phyloP scores from a whole-genome alignment of 768 basidiomycete species.

The Baorangia bicolor region DNA sequence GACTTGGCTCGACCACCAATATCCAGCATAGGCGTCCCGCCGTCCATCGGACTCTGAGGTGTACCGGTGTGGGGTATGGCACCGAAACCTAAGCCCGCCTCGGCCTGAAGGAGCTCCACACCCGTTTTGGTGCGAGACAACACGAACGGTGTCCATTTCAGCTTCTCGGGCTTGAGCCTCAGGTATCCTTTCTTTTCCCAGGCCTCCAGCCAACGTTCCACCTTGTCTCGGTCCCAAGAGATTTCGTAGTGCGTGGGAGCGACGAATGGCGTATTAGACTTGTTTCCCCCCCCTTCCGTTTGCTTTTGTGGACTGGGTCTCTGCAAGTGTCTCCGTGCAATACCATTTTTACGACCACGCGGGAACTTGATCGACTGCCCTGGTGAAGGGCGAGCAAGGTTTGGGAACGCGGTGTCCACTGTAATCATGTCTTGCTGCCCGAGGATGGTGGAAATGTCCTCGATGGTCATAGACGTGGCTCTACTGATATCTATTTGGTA shows the following conservation, averaged over 20 bases:
- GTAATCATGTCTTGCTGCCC: slow-evolving; percentile 73
- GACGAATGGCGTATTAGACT: slow-evolving; percentile 52
- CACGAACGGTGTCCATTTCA: slow-evolving; percentile 95
- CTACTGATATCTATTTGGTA: slow-evolving; percentile 67
- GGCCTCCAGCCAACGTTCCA: slow-evolving; percentile 60
- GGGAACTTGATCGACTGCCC: slow-evolving; percentile 77
- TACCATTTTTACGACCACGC: slow-evolving; percentile 64
- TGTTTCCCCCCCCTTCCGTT: slow-evolving; percentile 33
- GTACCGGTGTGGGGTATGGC: slow-evolving; percentile 5
- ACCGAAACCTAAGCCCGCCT: slow-evolving; percentile 14
- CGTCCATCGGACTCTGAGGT: slow-evolving; percentile 20
- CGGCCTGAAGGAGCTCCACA: slow-evolving; percentile 27
- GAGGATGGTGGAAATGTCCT: slow-evolving; percentile 81
- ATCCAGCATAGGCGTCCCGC: slow-evolving; percentile 24
- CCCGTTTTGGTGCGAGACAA: slow-evolving; percentile 46
- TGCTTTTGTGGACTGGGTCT: slow-evolving; percentile 49
- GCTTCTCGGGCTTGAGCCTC: slow-evolving; percentile 71
- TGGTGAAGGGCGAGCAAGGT: slow-evolving; percentile 61
- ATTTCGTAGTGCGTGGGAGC: slow-evolving; percentile 74
- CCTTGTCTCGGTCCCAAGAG: slow-evolving; percentile 64
- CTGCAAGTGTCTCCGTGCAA: slow-evolving; percentile 63
- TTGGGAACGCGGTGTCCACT: slow-evolving; percentile 45
- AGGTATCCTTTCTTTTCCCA: slow-evolving; percentile 83
- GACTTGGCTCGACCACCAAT: slow-evolving; percentile 17
- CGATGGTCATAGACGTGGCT: slow-evolving; percentile 86